These are phyloP conservation scores for Agroathelia rolfsii DNA, from an alignment of 1,284 basidiomycete genomes.

Conservation along the genomic window DNA sequence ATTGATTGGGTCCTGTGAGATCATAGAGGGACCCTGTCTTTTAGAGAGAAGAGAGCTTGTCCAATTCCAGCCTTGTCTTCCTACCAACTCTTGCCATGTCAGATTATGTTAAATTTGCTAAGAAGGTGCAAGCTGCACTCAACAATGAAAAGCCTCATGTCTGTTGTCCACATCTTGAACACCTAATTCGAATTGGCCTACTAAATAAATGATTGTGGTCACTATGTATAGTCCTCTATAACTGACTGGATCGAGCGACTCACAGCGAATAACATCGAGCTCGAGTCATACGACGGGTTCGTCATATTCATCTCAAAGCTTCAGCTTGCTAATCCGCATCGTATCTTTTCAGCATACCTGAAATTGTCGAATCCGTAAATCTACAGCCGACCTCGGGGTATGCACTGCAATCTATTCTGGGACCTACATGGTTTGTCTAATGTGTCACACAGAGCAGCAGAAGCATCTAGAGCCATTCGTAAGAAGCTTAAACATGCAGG, in stretches of 20 bases:
- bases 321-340: constrained; percentile 1
- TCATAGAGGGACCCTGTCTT: no score
- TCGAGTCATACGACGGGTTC: constrained; percentile 82
- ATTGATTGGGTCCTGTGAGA: no score
- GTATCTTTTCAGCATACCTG: constrained; percentile 56
- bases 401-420: no score
- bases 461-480: constrained; percentile 83
- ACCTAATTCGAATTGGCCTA: constrained; percentile 7
- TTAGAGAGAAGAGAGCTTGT: no score
- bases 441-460: constrained; percentile 45
- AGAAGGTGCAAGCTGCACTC: constrained; percentile 34
- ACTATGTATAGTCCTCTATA: constrained; percentile 57
- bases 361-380: constrained; percentile 86
- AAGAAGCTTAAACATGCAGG: constrained; percentile 98
- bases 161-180: constrained; percentile 16
- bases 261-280: constrained; percentile 58
- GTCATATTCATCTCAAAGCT: constrained; percentile 11
- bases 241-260: constrained; percentile 90
- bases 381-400: constrained; percentile 67
- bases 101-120: constrained; percentile 43
- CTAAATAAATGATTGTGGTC: constrained; percentile 17
- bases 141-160: constrained; percentile 55
- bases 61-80: no score
- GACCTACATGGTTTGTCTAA: no score
- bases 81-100: no score